These are phyloP conservation scores for Huiozyma sinensis DNA, from an alignment of 805 yeast genomes.

Conservation along the genomic window DNA sequence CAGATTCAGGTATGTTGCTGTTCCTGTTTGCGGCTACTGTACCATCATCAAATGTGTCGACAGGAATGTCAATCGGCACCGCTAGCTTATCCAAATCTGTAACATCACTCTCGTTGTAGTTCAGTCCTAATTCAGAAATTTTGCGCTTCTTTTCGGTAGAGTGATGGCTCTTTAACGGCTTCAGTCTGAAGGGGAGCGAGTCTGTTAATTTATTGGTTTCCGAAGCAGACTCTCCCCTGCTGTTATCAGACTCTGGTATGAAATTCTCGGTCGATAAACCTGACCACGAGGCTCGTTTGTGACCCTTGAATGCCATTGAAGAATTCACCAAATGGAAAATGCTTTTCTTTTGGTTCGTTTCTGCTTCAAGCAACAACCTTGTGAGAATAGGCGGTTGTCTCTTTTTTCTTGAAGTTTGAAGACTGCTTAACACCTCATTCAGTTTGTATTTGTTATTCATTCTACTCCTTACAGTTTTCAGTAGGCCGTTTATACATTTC, in stretches of 20 bases:
- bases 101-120: conserved; percentile 18
- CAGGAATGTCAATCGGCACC: conserved; percentile 13
- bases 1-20: conserved; percentile 6
- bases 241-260: background rate
- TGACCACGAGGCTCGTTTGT: background rate
- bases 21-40: conserved; percentile 10
- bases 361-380: conserved; percentile 1
- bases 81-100: conserved; percentile 16
- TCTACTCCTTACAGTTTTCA: conserved; percentile 42
- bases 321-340: background rate
- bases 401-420: conserved; percentile 17
- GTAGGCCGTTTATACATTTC: conserved; percentile 48
- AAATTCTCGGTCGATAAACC: background rate
- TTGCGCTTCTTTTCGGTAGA: background rate
- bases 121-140: conserved; percentile 1
- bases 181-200: background rate
- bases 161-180: background rate
- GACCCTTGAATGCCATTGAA: background rate
- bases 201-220: background rate
- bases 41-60: background rate
- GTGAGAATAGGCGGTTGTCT: conserved; percentile 23
- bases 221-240: too few species aligned
- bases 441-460: conserved; percentile 29
- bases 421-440: conserved; percentile 27
- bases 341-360: background rate